Percentiles rank a stretch among this genome's conserved stretches.
These are phyloP conservation scores for Globisporangium solare DNA, from an alignment of 352 stramenopile species.

Conservation along the genomic window DNA sequence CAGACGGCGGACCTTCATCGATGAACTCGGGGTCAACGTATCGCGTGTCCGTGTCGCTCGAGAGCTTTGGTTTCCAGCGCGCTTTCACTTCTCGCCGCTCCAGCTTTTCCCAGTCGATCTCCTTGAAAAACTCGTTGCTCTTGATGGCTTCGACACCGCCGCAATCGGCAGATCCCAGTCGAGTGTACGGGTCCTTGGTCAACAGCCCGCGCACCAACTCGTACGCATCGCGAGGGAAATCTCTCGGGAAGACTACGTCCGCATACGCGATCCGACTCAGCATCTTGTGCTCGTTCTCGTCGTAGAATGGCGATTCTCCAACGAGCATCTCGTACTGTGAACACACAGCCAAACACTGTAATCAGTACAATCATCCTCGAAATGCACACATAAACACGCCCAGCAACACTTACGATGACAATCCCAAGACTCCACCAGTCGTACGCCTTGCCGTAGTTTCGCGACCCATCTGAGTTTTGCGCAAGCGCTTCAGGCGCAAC, in stretches of 20 bases:
- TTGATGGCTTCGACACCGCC: conserved; percentile 76
- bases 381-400: not conserved
- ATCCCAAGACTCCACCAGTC: conserved; percentile 88
- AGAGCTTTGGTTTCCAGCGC: conserved; percentile 80
- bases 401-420: conserved; percentile 64
- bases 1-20: conserved; percentile 77
- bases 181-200: conserved; percentile 63
- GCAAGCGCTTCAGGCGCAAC: conserved; percentile 80
- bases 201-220: conserved; percentile 72
- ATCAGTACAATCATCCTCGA: not conserved
- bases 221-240: conserved; percentile 75
- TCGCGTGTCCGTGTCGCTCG: conserved; percentile 80
- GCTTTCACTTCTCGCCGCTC: conserved; percentile 66
- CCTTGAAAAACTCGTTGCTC: conserved; percentile 58
- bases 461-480: conserved; percentile 71
- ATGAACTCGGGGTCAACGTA: conserved; percentile 89
- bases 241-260: conserved; percentile 64
- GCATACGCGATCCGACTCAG: conserved; percentile 78
- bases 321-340: conserved; percentile 84
- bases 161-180: conserved; percentile 58
- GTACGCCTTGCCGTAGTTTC: conserved; percentile 87
- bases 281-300: conserved; percentile 89
- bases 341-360: not conserved
- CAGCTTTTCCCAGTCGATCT: conserved; percentile 76
- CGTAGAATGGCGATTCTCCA: conserved; percentile 84